Conservation (phyloP, 139 green algal genomes). For the Raphidocelis subcapitata region DNA sequence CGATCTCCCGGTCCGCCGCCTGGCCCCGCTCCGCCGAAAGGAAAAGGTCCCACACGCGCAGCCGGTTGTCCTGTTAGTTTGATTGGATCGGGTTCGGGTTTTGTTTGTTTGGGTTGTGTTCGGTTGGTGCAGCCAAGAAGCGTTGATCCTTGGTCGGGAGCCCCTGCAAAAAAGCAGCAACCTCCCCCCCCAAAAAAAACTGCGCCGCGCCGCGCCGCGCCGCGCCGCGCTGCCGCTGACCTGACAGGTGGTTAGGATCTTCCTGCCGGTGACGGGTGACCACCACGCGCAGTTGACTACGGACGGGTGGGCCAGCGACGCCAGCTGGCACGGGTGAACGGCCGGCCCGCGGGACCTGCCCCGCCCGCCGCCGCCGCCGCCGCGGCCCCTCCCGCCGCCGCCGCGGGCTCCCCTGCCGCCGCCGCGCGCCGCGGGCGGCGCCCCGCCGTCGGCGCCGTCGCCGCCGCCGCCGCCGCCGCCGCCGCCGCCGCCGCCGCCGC, state of each 20-base stretch:
- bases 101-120: no score
- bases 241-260: constrained; percentile 89
- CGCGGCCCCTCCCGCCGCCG: background rate
- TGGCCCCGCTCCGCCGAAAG: constrained; percentile 11
- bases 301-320: constrained; percentile 39
- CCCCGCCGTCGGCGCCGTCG: background rate
- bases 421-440: background rate
- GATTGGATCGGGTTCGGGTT: no score
- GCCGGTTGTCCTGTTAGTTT: constrained; percentile 87
- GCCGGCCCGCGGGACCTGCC: background rate
- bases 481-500: no score
- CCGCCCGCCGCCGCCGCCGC: background rate
- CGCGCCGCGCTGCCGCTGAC: background rate
- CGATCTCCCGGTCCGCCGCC: constrained; percentile 67
- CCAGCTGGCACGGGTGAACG: constrained; percentile 21
- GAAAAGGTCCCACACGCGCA: constrained; percentile 81
- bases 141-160: no score
- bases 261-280: constrained; percentile 67
- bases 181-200: no score
- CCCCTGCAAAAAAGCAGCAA: no score
- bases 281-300: constrained; percentile 85
- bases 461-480: no score
- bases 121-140: no score
- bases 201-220: no score
- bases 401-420: background rate